Conservation (phyloP, 352 stramenopile species). For the Globisporangium alternatum region DNA sequence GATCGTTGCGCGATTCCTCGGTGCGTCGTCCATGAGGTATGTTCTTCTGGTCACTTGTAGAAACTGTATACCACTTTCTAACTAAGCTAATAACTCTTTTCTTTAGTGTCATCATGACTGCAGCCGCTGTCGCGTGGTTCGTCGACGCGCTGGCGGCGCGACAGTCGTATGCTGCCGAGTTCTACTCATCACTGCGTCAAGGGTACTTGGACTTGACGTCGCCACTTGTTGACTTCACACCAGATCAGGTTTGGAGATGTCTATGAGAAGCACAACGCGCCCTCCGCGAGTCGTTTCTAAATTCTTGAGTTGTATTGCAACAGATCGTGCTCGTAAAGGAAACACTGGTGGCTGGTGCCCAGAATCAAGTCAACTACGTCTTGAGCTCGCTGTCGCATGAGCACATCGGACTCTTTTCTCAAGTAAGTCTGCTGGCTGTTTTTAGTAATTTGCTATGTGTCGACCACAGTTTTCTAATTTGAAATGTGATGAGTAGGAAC, state of each 20-base stretch:
- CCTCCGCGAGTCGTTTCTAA: background rate
- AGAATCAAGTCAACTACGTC: slow-evolving; percentile 87
- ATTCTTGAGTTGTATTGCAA: background rate
- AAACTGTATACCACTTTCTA: too few relatives aligned
- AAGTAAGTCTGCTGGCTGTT: slow-evolving; percentile 26
- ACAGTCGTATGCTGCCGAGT: slow-evolving; percentile 84
- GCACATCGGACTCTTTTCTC: slow-evolving; percentile 72
- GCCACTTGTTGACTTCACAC: slow-evolving; percentile 77
- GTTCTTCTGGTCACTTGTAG: background rate
- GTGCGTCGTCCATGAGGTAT: slow-evolving; percentile 57
- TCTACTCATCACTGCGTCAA: slow-evolving; percentile 81
- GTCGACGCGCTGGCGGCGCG: slow-evolving; percentile 66
- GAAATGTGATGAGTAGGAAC: slow-evolving; percentile 40
- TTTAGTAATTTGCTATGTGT: background rate
- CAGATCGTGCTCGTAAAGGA: slow-evolving; percentile 80
- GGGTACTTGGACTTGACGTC: slow-evolving; percentile 82
- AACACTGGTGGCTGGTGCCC: slow-evolving; percentile 64
- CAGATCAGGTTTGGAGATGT: slow-evolving; percentile 61
- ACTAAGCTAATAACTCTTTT: too few relatives aligned
- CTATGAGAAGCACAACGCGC: too few relatives aligned
- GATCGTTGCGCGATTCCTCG: slow-evolving; percentile 42
- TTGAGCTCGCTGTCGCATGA: slow-evolving; percentile 72
- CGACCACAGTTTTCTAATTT: background rate
- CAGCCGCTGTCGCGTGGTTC: slow-evolving; percentile 56
- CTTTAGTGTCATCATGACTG: slow-evolving; percentile 59